Conservation (phyloP, 1,139 yeast species). For the Wickerhamiella infanticola region DNA sequence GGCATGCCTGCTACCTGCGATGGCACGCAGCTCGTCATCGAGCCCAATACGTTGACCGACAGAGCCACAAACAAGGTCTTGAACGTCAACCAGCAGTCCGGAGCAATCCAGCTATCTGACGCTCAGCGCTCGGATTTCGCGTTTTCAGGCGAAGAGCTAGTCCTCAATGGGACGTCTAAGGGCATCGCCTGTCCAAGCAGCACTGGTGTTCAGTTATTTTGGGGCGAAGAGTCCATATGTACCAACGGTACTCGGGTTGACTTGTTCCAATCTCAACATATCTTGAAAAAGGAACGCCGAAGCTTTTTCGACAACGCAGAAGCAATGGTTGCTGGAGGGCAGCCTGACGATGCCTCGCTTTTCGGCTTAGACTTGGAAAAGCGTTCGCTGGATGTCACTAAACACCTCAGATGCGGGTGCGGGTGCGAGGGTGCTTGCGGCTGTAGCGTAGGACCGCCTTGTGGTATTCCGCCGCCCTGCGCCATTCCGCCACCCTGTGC, state of each 20-base stretch:
- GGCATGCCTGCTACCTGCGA: not conserved
- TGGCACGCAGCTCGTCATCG: not conserved
- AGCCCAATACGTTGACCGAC: not conserved
- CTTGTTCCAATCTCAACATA: not conserved
- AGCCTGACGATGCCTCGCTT: no score
- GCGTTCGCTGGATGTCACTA: not conserved
- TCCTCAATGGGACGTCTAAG: not conserved
- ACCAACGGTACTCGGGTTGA: not conserved
- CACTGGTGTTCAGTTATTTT: not conserved
- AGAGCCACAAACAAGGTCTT: not conserved
- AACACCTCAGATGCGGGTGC: no score
- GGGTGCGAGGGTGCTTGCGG: conserved; percentile 11
- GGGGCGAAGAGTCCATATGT: not conserved
- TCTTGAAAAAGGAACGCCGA: not conserved
- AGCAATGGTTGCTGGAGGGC: no score
- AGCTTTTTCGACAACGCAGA: no score
- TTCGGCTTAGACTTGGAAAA: not conserved
- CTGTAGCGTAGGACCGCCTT: not conserved
- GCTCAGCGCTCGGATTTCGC: not conserved
- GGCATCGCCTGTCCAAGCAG: not conserved
- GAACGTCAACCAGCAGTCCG: not conserved
- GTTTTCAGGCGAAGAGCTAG: not conserved
- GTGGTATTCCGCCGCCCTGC: no score
- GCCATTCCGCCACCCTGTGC: no score
- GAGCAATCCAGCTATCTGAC: not conserved